These are phyloP conservation scores for Trypanosoma boissoni DNA, from an alignment of 208 protist genomes.

Conservation along the genomic window DNA sequence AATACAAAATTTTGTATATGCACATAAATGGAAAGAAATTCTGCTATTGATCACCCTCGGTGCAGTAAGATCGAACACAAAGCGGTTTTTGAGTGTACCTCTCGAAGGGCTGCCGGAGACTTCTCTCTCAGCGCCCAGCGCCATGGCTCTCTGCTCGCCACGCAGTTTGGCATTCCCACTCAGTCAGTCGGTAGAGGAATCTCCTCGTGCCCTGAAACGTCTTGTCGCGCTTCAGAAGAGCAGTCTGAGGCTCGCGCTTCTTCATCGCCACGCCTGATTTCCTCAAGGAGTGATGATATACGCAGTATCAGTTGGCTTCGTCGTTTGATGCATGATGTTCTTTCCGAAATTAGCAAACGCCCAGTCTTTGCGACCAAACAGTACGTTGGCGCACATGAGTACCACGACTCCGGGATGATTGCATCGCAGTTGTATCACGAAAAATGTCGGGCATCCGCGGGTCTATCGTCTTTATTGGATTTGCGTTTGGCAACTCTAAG, in stretches of 20 bases:
- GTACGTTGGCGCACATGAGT: not conserved
- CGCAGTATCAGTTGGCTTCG: conserved; percentile 10
- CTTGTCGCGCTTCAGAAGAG: too few species aligned
- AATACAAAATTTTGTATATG: too few species aligned
- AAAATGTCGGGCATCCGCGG: too few species aligned
- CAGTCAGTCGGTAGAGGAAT: not conserved
- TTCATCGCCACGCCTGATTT: too few species aligned
- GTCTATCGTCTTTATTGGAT: conserved; percentile 1
- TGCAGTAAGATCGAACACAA: not conserved
- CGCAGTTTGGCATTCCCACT: not conserved
- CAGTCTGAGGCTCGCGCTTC: too few species aligned
- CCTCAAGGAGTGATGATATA: not conserved
- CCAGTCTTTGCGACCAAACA: not conserved
- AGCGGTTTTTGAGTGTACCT: conserved; percentile 6
- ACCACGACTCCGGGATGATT: not conserved
- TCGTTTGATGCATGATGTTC: conserved; percentile 6
- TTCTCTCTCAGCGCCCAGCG: not conserved
- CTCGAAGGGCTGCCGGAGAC: not conserved
- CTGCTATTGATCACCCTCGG: conserved; percentile 2
- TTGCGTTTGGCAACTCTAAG: not conserved
- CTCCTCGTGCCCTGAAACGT: too few species aligned
- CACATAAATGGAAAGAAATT: too few species aligned
- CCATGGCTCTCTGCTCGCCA: conserved; percentile 11
- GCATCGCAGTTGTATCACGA: too few species aligned
- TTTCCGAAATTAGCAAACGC: conserved; percentile 1